Base-by-base conservation (phyloP, 495 filamentous ascomycete genomes). In the Venustampulla echinocandica region DNA sequence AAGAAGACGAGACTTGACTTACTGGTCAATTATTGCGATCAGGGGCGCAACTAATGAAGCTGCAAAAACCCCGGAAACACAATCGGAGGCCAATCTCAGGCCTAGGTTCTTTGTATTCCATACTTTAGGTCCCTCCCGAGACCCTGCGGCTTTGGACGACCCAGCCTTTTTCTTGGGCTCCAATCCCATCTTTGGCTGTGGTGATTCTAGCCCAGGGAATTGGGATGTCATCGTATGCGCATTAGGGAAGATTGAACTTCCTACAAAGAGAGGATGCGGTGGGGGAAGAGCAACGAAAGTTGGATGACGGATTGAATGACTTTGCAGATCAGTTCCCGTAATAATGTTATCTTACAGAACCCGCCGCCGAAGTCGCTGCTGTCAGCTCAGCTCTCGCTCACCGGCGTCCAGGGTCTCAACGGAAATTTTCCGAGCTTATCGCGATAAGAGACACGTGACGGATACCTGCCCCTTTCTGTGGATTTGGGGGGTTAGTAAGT, bases 21-120 rank as follows among this genome's bases (percentile, higher is more conserved):
- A 94, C 87, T 86, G 82, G 63, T 95, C 90, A 68, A 97, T 92
- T 30, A 93, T 81, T 10, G 84, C 85, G 47, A 97, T 93, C 22
- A 92, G 58, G 6, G 90, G 90, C 53, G 90, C 85, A 53, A 95
- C 82, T 34, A 92, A 66, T 21, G 77, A 77, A n/a, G 86, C 87
- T 5, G 90, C 90, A 6, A 74, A 71, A 10, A 78, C 74, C 2
- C 92, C 90, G 57, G 84, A 81, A 42, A 75, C 60, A 5, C 76
- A 56, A 67, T 97, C 90, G n/a, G 81, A 79, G 27, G 73, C 75
- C 11, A 95, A 57, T 36, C 88, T 75, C 49, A 73, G 58, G 11
- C 74, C 74, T 17, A 94, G 63, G 49, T 85, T 77, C 47, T 76
- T 75, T 20, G 86, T 90, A 60, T 93, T 95, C 85, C 87, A 90